Evolutionary conservation across 306 rosid genomes (phyloP).

Genomic region (Nissolia schottii): DNA sequence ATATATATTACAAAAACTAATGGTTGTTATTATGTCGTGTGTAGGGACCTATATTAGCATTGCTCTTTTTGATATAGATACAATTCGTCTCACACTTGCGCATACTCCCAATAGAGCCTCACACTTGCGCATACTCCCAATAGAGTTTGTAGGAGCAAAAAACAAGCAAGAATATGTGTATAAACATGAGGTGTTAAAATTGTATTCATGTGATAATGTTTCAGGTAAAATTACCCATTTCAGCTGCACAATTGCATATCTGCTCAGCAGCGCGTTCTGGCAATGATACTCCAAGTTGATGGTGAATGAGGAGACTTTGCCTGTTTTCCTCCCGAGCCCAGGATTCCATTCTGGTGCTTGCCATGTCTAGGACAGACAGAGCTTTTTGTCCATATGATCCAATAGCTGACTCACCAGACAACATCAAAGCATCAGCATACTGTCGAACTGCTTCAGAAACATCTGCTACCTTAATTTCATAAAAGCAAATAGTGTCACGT

Average conservation of each 20-base stretch:
- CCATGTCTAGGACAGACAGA: slow-evolving; percentile 63
- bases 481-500: slow-evolving; percentile 7
- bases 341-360: slow-evolving; percentile 71
- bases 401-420: slow-evolving; percentile 87
- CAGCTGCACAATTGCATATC: slow-evolving; percentile 75
- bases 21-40: no score
- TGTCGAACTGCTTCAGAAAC: slow-evolving; percentile 88
- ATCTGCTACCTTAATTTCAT: slow-evolving; percentile 77
- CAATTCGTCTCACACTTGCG: no score
- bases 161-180: no score
- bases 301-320: slow-evolving; percentile 39
- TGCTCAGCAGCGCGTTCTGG: slow-evolving; percentile 76
- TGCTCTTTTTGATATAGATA: no score
- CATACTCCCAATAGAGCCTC: no score
- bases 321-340: slow-evolving; percentile 72
- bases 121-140: no score
- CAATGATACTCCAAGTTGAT: slow-evolving; percentile 57
- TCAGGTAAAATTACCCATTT: slow-evolving; percentile 64
- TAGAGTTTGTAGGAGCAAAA: no score
- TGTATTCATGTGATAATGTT: no score
- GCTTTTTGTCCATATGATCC: slow-evolving; percentile 76
- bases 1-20: no score
- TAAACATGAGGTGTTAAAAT: no score
- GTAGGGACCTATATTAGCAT: no score
- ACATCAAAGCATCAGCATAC: slow-evolving; percentile 85